A percentile compares a stretch with the other conserved stretches of the same genome.
phyloP scores from a whole-genome alignment of 768 basidiomycete species.

The Suillus luteus region DNA sequence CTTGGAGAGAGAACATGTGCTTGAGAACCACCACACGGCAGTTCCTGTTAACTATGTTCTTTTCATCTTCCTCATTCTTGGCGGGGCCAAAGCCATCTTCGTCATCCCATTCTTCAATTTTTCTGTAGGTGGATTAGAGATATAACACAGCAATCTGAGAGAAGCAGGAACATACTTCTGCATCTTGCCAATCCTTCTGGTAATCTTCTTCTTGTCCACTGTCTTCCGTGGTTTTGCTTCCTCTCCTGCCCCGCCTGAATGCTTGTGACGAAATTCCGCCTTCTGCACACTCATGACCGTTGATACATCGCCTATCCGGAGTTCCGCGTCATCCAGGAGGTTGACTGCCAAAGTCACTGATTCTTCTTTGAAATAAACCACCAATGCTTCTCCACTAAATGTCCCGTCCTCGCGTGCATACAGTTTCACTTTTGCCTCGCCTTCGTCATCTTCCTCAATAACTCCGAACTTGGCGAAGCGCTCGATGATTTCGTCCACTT shows the following conservation, averaged over 20 bases:
- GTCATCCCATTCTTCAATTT: slow-evolving; percentile 92
- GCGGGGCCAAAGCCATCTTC: slow-evolving; percentile 88
- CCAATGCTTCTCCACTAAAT: slow-evolving; percentile 92
- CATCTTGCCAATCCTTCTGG: slow-evolving; percentile 80
- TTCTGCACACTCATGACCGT: slow-evolving; percentile 73
- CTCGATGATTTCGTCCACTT: slow-evolving; percentile 70
- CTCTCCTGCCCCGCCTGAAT: slow-evolving; percentile 40
- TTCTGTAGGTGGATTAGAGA: slow-evolving; percentile 48
- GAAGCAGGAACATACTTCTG: slow-evolving; percentile 58
- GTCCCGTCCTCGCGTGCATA: slow-evolving; percentile 86
- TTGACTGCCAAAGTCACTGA: slow-evolving; percentile 84
- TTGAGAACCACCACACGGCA: slow-evolving; percentile 89
- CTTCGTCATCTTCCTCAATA: slow-evolving; percentile 90
- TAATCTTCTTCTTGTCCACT: slow-evolving; percentile 76
- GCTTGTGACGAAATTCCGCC: slow-evolving; percentile 80
- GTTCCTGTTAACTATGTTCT: slow-evolving; percentile 49
- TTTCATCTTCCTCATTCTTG: slow-evolving; percentile 55
- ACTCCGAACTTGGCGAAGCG: slow-evolving; percentile 93
- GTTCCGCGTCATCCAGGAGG: slow-evolving; percentile 89
- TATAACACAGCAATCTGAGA: neutral
- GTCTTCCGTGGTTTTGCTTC: slow-evolving; percentile 57
- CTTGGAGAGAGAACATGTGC: slow-evolving; percentile 89
- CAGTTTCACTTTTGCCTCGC: slow-evolving; percentile 92
- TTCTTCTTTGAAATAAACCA: slow-evolving; percentile 97
- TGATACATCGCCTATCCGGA: slow-evolving; percentile 77